Evolutionary conservation across 495 filamentous ascomycete genomes (phyloP).

Genomic region (Monascus purpureus): DNA sequence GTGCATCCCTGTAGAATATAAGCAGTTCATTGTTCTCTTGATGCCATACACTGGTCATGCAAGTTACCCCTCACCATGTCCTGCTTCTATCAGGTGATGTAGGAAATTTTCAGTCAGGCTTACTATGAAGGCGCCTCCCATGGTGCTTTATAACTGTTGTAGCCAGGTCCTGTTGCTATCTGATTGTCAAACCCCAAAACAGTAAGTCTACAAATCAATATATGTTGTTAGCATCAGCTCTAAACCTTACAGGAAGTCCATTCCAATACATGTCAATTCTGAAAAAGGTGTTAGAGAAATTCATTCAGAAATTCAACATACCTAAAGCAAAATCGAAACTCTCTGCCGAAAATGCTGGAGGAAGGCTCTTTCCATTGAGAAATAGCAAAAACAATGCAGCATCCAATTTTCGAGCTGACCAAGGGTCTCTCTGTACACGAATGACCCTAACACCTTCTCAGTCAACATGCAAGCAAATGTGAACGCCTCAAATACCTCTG

Average conservation of each 20-base stretch:
- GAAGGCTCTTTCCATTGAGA: neutral
- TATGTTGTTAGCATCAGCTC: neutral
- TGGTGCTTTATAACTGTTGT: neutral
- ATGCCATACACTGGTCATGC: neutral
- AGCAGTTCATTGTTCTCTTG: neutral
- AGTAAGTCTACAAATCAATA: no score
- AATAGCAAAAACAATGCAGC: neutral
- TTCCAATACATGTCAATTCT: neutral
- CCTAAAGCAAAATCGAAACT: neutral
- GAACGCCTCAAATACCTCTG: neutral
- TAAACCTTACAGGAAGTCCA: neutral
- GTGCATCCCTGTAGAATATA: neutral
- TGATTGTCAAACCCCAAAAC: neutral
- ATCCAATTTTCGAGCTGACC: conserved; percentile 1
- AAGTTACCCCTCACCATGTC: neutral
- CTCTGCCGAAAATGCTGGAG: neutral
- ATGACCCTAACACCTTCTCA: neutral
- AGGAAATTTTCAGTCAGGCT: neutral
- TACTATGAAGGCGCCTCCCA: neutral
- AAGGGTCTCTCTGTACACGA: conserved; percentile 1
- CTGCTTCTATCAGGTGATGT: neutral
- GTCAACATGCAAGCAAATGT: conserved; percentile 1
- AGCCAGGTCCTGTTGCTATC: no score
- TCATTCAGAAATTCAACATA: neutral
- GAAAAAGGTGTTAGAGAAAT: neutral